These are phyloP conservation scores for Erodium trifolium DNA, from an alignment of 441 rosid species.

Conservation along the genomic window DNA sequence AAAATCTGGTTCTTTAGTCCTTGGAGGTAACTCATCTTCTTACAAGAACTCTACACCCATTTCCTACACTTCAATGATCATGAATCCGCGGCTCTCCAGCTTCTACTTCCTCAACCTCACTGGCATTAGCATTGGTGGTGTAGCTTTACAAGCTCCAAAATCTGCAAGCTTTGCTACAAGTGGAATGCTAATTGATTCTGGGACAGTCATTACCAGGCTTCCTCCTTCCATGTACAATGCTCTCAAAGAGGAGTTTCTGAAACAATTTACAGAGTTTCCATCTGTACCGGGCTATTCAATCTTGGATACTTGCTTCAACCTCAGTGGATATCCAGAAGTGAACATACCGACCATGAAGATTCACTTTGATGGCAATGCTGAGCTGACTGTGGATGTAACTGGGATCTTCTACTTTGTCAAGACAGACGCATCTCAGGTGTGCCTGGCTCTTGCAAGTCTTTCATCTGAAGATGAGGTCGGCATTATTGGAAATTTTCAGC, in stretches of 20 bases:
- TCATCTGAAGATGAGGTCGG: conserved; percentile 56
- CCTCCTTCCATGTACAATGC: conserved; percentile 72
- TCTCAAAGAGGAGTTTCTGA: conserved; percentile 59
- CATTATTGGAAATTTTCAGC: conserved; percentile 80
- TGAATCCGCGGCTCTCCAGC: conserved; percentile 47
- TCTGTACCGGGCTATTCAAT: conserved; percentile 59
- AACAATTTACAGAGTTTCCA: conserved; percentile 61
- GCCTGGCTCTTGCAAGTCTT: conserved; percentile 86
- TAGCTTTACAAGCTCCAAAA: conserved; percentile 26
- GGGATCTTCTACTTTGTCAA: conserved; percentile 79
- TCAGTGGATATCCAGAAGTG: conserved; percentile 54
- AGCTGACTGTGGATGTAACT: conserved; percentile 50
- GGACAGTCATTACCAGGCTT: conserved; percentile 74
- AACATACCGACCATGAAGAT: conserved; percentile 55
- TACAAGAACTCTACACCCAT: conserved; percentile 59
- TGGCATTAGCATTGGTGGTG: conserved; percentile 59
- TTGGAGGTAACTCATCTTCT: conserved; percentile 56
- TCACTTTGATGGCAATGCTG: conserved; percentile 53
- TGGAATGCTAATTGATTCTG: conserved; percentile 62
- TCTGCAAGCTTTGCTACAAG: background rate
- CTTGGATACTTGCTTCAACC: conserved; percentile 77
- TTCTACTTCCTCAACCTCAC: conserved; percentile 83
- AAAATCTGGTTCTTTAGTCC: conserved; percentile 63
- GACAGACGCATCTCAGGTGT: conserved; percentile 69
- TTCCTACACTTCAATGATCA: conserved; percentile 52